Evolutionary conservation across 768 basidiomycete species (phyloP).

Genomic region (Suillus occidentalis): DNA sequence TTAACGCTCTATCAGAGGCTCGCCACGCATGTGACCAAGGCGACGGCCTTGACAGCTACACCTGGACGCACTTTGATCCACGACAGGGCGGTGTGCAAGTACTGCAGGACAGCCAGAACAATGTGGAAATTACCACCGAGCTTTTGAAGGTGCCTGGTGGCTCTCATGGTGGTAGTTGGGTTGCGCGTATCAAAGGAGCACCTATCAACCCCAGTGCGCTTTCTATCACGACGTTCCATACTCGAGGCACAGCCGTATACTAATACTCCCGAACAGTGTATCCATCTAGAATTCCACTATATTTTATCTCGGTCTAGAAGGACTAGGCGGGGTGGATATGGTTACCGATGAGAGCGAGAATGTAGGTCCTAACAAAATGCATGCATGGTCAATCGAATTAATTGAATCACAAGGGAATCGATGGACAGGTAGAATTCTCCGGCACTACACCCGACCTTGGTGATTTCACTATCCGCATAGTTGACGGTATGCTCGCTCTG

Average conservation of each 20-base stretch:
- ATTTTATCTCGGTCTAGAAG: constrained; percentile 88
- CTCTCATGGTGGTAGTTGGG: constrained; percentile 86
- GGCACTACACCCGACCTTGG: constrained; percentile 80
- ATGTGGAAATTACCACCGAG: constrained; percentile 81
- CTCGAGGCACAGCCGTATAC: constrained; percentile 23
- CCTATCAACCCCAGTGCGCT: constrained; percentile 64
- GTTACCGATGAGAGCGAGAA: constrained; percentile 74
- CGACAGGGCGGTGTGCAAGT: constrained; percentile 86
- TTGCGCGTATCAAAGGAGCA: constrained; percentile 76
- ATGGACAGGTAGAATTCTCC: constrained; percentile 64
- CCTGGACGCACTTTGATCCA: constrained; percentile 86
- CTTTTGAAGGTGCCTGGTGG: constrained; percentile 86
- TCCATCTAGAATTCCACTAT: constrained; percentile 73
- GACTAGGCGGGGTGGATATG: constrained; percentile 79
- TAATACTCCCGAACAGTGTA: constrained; percentile 23
- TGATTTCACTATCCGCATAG: constrained; percentile 76
- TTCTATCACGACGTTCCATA: background rate
- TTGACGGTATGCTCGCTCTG: constrained; percentile 56
- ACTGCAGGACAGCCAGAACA: constrained; percentile 77
- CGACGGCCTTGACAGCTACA: constrained; percentile 78
- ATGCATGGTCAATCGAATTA: constrained; percentile 11
- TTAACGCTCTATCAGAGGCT: constrained; percentile 45
- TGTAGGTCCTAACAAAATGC: constrained; percentile 42
- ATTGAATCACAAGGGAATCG: constrained; percentile 57
- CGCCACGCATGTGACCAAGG: constrained; percentile 90